Conservation (phyloP, 2,329 filamentous ascomycete genomes). For the Clarireedia paspali region DNA sequence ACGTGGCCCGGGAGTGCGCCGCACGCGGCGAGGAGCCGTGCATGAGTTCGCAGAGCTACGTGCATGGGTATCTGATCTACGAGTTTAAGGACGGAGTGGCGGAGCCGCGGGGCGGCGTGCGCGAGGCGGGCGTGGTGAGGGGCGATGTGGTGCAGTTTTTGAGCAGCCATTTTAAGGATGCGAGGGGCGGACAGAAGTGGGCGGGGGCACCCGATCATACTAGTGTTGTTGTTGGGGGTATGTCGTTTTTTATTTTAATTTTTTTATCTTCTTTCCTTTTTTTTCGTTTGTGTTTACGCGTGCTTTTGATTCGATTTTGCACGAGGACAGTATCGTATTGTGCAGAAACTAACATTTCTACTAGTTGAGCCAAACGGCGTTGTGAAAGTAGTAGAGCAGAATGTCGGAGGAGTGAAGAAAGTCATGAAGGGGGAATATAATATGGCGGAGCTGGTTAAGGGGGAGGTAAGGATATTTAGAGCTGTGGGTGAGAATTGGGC, state of each 20-base stretch:
- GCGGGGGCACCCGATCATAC: constrained; percentile 31
- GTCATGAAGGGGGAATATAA: constrained; percentile 26
- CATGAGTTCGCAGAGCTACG: constrained; percentile 26
- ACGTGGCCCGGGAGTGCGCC: constrained; percentile 20
- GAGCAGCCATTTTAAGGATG: constrained; percentile 24
- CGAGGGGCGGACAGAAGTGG: constrained; percentile 22
- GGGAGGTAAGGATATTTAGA: constrained; percentile 29
- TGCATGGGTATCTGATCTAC: constrained; percentile 30
- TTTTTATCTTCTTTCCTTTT: not conserved
- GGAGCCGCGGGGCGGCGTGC: constrained; percentile 18
- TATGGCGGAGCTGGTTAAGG: constrained; percentile 25
- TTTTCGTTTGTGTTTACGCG: not conserved
- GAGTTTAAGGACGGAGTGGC: constrained; percentile 16
- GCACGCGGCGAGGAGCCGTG: constrained; percentile 25
- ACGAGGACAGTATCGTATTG: too few species aligned
- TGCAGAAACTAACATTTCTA: not conserved
- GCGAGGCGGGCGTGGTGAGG: constrained; percentile 23
- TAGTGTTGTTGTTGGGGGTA: constrained; percentile 24
- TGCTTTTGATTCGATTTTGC: not conserved
- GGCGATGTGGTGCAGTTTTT: constrained; percentile 32
- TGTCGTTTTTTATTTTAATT: not conserved
- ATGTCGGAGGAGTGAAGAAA: constrained; percentile 26
- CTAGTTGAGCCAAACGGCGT: constrained; percentile 21
- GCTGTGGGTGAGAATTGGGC: constrained; percentile 25
- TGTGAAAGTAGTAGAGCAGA: constrained; percentile 30